Evolutionary conservation across 371 early-diverging fungal genomes (phyloP).

Genomic region (Mucor irregularis): DNA sequence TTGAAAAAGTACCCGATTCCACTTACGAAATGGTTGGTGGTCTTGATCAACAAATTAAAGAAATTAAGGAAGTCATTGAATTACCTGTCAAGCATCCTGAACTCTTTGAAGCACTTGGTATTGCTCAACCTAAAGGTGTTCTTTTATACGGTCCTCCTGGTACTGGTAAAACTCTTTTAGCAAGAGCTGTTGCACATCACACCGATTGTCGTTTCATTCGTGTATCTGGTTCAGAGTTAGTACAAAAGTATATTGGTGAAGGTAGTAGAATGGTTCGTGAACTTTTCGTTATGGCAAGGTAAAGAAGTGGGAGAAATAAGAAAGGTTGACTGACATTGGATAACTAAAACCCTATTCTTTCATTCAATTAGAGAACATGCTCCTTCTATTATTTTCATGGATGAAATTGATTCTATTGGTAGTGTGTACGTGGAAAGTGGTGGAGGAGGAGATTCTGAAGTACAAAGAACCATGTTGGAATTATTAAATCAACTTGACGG

Average conservation of each 20-base stretch:
- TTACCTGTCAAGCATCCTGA: conserved; percentile 91
- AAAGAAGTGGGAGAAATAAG: conserved; percentile 1
- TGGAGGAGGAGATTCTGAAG: conserved; percentile 98
- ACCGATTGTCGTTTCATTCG: conserved; percentile 99
- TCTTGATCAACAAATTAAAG: conserved; percentile 99
- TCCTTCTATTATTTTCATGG: conserved; percentile 99
- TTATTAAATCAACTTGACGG: conserved; percentile 99
- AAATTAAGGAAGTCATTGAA: conserved; percentile 99
- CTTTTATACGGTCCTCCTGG: conserved; percentile 99
- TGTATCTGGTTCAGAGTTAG: conserved; percentile 99
- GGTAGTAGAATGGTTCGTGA: conserved; percentile 99
- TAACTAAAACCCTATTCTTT: no score
- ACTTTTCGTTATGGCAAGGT: conserved; percentile 98
- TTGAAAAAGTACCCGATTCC: conserved; percentile 99
- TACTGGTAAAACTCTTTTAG: conserved; percentile 99
- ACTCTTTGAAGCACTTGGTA: conserved; percentile 48
- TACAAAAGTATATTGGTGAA: conserved; percentile 98
- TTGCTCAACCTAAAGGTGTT: conserved; percentile 82
- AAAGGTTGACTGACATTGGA: no score
- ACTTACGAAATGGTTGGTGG: conserved; percentile 99
- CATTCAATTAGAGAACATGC: conserved; percentile 73
- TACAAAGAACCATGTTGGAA: conserved; percentile 99
- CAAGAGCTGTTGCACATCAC: conserved; percentile 99
- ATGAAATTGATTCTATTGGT: conserved; percentile 99
- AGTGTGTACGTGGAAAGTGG: conserved; percentile 98